Base-by-base conservation (phyloP, 2,329 filamentous ascomycete genomes). In the Blastomyces percursus region DNA sequence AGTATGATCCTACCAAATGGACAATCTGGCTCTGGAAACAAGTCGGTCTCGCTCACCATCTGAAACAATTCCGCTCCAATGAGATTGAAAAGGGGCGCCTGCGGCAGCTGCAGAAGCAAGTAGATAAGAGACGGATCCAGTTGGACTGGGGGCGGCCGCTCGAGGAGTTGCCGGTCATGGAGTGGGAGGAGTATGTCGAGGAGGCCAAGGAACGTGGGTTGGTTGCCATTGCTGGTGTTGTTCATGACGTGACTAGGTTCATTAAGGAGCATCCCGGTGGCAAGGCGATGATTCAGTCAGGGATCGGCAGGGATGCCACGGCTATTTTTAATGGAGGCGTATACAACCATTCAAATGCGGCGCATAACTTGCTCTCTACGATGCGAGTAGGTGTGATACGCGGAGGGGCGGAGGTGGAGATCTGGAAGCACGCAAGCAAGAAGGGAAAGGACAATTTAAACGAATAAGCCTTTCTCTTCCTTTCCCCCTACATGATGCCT, bases 1-100 rank as follows among this genome's bases (percentile, higher is more conserved):
- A 94, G 78, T 94, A 94, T 72, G 90, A 94, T 75, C 90, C 90
- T 56, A 95, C 90, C 74, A 94, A 94, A 81, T 93, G 90, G 89
- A 82, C 79, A 73, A 94, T 94, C 80, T 90, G 86, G 86, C 70
- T 81, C 64, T 92, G 88, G 87, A 93, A 92, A 84, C 84, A 87
- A 76, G 77, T 92, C 61, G 90, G 90, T 63, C 84, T 94, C 60
- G 90, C 90, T 70, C 90, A 87, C 72, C 88, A 94, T 75, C 82
- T 96, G 62, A 95, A 95, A 84, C 84, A 91, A 77, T 96, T 95
- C 85, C 89, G 89, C 69, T 79, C 84, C 77, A 95, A 95, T 76
- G 91, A 95, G 75, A 95, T 96, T 67, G 90, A 94, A 77, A 94
- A 93, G 83, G 90, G 90, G 67, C 88, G 90, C 72, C 82, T 94